Evolutionary conservation across 768 basidiomycete species (phyloP).

Genomic region (Tricholoma matsutake): DNA sequence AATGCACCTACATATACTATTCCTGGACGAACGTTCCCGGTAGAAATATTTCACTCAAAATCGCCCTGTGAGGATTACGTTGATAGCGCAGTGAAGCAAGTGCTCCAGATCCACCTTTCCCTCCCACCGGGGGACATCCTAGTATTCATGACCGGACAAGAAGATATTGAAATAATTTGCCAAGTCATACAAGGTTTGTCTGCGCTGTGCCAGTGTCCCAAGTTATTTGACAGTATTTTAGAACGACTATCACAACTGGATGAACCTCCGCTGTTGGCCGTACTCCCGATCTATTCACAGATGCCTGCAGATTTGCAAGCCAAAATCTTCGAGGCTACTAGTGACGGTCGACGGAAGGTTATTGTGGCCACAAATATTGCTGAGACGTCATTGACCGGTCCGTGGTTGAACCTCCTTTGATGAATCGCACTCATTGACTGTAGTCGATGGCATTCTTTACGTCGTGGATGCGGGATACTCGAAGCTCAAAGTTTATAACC

Average conservation of each 20-base stretch:
- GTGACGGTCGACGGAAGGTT: conserved; percentile 92
- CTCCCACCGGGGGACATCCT: conserved; percentile 91
- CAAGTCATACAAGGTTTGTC: conserved; percentile 81
- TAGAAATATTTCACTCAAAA: conserved; percentile 94
- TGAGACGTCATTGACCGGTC: conserved; percentile 94
- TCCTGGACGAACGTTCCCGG: conserved; percentile 89
- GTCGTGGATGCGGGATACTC: conserved; percentile 97
- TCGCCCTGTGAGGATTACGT: conserved; percentile 99
- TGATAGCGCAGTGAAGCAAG: conserved; percentile 96
- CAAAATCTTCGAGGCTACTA: conserved; percentile 93
- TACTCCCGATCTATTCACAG: conserved; percentile 98
- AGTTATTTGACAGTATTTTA: conserved; percentile 24
- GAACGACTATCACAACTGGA: conserved; percentile 92
- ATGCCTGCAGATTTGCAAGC: conserved; percentile 99
- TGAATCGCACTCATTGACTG: conserved; percentile 7
- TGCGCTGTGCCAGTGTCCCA: neutral
- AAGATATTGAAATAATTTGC: conserved; percentile 97
- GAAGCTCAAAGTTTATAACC: conserved; percentile 98
- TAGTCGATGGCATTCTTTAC: conserved; percentile 95
- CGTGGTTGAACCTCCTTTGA: conserved; percentile 8
- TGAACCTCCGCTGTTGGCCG: conserved; percentile 80
- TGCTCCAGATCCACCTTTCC: conserved; percentile 93
- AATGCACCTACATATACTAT: conserved; percentile 95
- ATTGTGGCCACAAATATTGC: conserved; percentile 99
- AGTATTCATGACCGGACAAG: conserved; percentile 99